Base-by-base conservation (phyloP, 2,329 filamentous ascomycete genomes). In the Chalara sp. region DNA sequence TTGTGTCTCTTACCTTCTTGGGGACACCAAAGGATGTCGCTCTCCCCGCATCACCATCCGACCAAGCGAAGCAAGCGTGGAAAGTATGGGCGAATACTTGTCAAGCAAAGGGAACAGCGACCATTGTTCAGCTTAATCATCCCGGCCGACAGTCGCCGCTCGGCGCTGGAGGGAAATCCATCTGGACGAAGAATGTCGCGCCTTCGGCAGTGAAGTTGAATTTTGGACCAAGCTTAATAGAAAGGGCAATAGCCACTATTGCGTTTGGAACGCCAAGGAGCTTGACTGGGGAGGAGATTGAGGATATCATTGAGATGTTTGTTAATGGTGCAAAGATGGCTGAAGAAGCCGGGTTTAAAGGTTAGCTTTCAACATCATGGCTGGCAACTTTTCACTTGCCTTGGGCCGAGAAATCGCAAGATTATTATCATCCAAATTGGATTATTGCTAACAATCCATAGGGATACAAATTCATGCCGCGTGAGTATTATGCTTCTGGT, bases 311-410 rank as follows among this genome's bases (percentile, higher is more conserved):
- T 7, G 58, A 63, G 6, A 70, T 74, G 43, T 85, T 84, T 53
- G 75, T 75, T 1, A 65, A 70, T 29, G 73, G 71, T 1, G 81
- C 82, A 1, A 68, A 71, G 5, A 59, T 83, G 4, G 69, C 70
- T 50, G 67, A 68, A 2, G 70, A 76, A 52, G 67, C 69, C 29
- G 78, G 78, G 0, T 80, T 79, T 51, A 70, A 72, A n/a, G 78
- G 77, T 0, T 21, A 21, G 21, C 21, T 21, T 21, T 21, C 3
- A 21, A 21, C 21, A 21, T 21, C 21, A 21, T 21, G 21, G 21
- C 21, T 21, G 21, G 21, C 21, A 21, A 21, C 21, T 21, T 21
- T 21, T 21, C 21, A 21, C 21, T 21, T 21, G 21, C 21, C 21
- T 21, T 21, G 21, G 21, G 21, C 21, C 21, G 21, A 21, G 21